Evolutionary conservation across 345 rosid species (phyloP), one percentile per base, ranked within the genome.

Genomic region (Salix udensis): DNA sequence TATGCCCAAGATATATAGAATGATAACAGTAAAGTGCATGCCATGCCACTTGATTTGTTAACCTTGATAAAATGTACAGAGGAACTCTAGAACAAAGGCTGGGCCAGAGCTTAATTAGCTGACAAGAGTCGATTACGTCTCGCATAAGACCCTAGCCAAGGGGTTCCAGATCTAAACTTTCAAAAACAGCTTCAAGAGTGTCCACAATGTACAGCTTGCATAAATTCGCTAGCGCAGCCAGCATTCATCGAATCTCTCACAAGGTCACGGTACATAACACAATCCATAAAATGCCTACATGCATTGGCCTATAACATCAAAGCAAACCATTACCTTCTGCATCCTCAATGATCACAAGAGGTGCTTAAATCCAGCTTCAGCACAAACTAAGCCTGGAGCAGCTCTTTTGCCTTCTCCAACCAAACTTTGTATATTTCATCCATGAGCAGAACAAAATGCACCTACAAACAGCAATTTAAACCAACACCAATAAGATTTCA

Each of bases 401-500:
- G 61, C 40, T 91, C 89, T 84, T 84, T 86, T 40, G 98, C 98
- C 81, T 88, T 91, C 82, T 76, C 80, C 68, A 88, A 31, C 99
- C 98, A 96, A 64, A 77, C 85, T 66, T 82, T 72, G 34, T 82
- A 89, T 24, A 89, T 85, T 18, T 93, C 86, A 28, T 89, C 94
- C 0, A 81, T 64, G 76, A 96, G 90, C 77, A 92, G 82, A 66
- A 90, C 93, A 78, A 91, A 90, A 78, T 95, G 94, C 76, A 91
- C 95, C 98, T 94, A 88, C 70, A 77, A 37, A 75, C 44, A 71
- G 71, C 44, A 67, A 72, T 39, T 31, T 31, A 4, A 46, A 12
- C 34, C 58, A 52, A 0, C n/a, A 52, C n/a, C 21, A 52, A 52
- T 18, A 2, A 52, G 58, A 52, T 52, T 18, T 52, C 3, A 52